phyloP scores from a whole-genome alignment of 2,329 filamentous ascomycete species.

The Ascomycota sp. region DNA sequence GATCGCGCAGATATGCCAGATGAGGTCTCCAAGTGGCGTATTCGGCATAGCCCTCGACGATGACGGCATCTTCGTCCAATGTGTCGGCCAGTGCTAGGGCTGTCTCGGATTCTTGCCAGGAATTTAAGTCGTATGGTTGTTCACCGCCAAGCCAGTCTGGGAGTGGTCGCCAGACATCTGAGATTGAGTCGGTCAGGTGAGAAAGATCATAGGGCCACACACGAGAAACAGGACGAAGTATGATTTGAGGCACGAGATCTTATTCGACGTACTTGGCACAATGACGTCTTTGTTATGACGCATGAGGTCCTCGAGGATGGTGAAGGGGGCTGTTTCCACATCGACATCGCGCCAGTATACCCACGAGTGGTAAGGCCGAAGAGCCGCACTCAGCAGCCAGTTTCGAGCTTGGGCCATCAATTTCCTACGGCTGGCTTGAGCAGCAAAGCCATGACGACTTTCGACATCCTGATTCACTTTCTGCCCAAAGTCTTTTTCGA shows the following conservation, averaged over 20 bases:
- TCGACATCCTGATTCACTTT: slow-evolving; percentile 96
- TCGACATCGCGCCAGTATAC: slow-evolving; percentile 99
- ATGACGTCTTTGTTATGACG: slow-evolving; percentile 97
- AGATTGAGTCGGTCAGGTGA: slow-evolving; percentile 8
- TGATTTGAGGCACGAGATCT: too few species aligned
- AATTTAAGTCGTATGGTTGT: slow-evolving; percentile 95
- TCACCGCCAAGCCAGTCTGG: slow-evolving; percentile 97
- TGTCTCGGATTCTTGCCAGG: slow-evolving; percentile 97
- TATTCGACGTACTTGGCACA: slow-evolving; percentile 73
- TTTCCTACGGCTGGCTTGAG: slow-evolving; percentile 82
- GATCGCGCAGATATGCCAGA: slow-evolving; percentile 87
- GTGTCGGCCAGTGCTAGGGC: slow-evolving; percentile 84
- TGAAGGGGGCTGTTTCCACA: slow-evolving; percentile 91
- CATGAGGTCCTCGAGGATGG: slow-evolving; percentile 95
- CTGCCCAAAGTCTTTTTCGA: slow-evolving; percentile 97
- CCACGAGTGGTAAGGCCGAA: slow-evolving; percentile 93
- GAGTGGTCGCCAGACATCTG: slow-evolving; percentile 94
- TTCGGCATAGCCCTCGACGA: slow-evolving; percentile 96
- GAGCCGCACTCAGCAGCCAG: slow-evolving; percentile 82
- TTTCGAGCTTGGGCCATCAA: slow-evolving; percentile 96
- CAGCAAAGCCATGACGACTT: slow-evolving; percentile 90
- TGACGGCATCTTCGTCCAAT: slow-evolving; percentile 91
- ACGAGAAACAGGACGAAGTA: too few species aligned
- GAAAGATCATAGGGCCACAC: not conserved
- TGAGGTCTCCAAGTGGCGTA: slow-evolving; percentile 97